phyloP scores from a whole-genome alignment of 2,329 filamentous ascomycete species.

The Colletotrichum liaoningense region DNA sequence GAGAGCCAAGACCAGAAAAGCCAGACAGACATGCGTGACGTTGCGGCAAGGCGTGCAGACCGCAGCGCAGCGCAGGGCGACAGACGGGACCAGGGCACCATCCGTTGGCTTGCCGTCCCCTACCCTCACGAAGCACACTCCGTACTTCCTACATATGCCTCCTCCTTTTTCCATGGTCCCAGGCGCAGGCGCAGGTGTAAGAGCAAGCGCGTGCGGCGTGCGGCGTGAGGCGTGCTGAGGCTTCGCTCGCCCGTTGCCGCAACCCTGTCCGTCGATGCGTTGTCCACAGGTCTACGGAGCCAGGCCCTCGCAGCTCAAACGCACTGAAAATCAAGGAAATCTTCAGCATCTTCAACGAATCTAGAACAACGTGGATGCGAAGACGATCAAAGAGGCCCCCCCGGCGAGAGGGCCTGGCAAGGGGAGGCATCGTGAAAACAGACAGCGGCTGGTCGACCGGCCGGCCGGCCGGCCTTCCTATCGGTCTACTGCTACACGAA shows the following conservation, averaged over 20 bases:
- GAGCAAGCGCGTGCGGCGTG: background rate
- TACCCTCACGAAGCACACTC: background rate
- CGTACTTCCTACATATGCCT: background rate
- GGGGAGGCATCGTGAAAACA: background rate
- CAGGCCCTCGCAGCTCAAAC: background rate
- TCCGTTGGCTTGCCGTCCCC: background rate
- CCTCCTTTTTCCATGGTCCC: background rate
- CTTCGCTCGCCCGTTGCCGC: background rate
- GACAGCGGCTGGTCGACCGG: background rate
- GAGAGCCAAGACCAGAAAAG: background rate
- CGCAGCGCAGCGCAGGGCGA: background rate
- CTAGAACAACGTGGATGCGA: background rate
- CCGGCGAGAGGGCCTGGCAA: background rate
- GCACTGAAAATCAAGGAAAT: background rate
- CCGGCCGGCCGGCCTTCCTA: background rate
- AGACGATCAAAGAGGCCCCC: background rate
- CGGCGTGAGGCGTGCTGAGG: background rate
- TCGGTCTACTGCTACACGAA: background rate
- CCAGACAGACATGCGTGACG: constrained; percentile 9
- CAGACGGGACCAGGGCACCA: background rate
- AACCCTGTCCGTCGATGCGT: constrained; percentile 2
- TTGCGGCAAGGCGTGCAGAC: constrained; percentile 7
- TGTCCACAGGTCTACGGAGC: background rate
- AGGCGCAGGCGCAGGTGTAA: background rate
- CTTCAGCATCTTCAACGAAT: background rate